A percentile compares a stretch with the other conserved stretches of the same genome.
Evolutionary conservation across 163 green algal genomes (phyloP).

Genomic region (Volvox carteri): DNA sequence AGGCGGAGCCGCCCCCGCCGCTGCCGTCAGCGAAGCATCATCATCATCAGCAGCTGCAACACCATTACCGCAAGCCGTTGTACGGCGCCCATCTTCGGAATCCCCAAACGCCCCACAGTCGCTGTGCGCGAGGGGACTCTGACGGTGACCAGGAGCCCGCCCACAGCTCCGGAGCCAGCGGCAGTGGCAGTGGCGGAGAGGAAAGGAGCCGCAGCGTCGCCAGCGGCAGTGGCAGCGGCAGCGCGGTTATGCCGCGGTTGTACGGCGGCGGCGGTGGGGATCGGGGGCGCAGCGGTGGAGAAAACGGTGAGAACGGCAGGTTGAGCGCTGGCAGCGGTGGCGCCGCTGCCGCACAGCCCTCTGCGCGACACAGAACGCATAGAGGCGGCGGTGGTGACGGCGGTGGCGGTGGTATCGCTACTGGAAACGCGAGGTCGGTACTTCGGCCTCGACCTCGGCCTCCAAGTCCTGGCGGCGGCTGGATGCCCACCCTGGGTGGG

Average conservation of each 20-base stretch:
- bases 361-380: not conserved
- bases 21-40: not conserved
- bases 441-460: not conserved
- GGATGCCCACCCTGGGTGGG: not conserved
- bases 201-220: not conserved
- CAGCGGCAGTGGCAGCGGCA: constrained; percentile 36
- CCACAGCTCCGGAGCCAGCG: constrained; percentile 32
- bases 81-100: too few species aligned
- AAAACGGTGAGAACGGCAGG: not conserved
- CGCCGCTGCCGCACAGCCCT: not conserved
- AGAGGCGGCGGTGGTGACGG: not conserved
- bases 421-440: not conserved
- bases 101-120: too few species aligned
- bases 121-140: not conserved
- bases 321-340: not conserved
- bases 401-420: not conserved
- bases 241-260: not conserved
- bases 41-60: not conserved
- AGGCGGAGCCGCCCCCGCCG: not conserved
- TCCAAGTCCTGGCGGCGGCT: not conserved
- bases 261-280: not conserved
- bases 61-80: not conserved
- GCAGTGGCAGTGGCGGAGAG: constrained; percentile 27
- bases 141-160: not conserved
- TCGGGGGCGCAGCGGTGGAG: not conserved